Base-by-base conservation (phyloP, 2,329 filamentous ascomycete genomes). In the Calonectria ilicicola region DNA sequence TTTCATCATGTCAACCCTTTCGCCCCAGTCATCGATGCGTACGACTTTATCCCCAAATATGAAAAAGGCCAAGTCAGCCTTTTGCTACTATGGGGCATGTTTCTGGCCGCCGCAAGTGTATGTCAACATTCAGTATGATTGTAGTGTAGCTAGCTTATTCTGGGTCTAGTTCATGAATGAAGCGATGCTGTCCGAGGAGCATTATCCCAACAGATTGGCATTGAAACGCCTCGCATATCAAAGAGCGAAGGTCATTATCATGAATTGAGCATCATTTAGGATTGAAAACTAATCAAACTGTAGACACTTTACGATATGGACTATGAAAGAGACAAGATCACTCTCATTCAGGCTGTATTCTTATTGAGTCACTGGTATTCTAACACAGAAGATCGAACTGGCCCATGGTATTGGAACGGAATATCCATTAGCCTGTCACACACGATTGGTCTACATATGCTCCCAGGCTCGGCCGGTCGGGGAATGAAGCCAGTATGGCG, bases 391-490 rank as follows among this genome's bases (percentile, higher is more conserved):
- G 84, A 87, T 62, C 81, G 84, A 15, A 81, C 80, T 10, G 83
- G 85, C 12, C 82, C 85, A 0, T 87, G 85, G 85, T 84, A 87
- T 67, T 87, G 86, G 85, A 84, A 82, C 5, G 84, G 86, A n/a
- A 80, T 85, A 27, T 85, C 86, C 6, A 84, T 87, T 63, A 82
- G 80, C 32, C 80, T 87, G 3, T 84, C 82, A 19, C 85, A 87
- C 32, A 84, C 83, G 4, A 80, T 86, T 2, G 86, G 86, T 0
- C 78, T 87, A 0, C 85, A 87, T 74, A 60, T 83, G 83, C 42
- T 65, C 19, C 32, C 70, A 21, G 19, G 44, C 32, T 9, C 27
- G n/a, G 19, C 27, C n/a, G 56, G 10, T 42, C 44, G 23, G 15
- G 35, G 35, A 23, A 21, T 26, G 38, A 38, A 65, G 29, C 26